These are phyloP conservation scores for Papiliotrema laurentii DNA, from an alignment of 1,284 basidiomycete species.

Conservation along the genomic window DNA sequence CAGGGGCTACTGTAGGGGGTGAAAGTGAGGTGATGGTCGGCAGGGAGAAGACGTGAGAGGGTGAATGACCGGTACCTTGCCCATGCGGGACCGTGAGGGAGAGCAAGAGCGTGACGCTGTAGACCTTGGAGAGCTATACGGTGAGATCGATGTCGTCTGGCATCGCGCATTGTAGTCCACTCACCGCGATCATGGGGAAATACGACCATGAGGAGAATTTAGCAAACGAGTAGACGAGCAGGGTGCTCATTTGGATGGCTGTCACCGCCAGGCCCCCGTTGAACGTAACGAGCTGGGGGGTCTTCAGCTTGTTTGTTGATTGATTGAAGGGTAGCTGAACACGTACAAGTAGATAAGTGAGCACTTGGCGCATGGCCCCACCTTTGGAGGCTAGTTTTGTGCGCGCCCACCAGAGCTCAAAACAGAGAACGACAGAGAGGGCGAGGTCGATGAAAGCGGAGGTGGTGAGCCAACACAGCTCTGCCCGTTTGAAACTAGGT, in stretches of 20 bases:
- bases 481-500: constrained; percentile 9
- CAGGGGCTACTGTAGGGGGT: too few relatives aligned
- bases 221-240: constrained; percentile 17
- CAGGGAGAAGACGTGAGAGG: constrained; percentile 16
- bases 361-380: constrained; percentile 2
- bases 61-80: neutral
- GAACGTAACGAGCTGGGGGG: constrained; percentile 23
- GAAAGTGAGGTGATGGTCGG: constrained; percentile 14
- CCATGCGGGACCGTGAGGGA: constrained; percentile 22
- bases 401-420: constrained; percentile 29
- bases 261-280: constrained; percentile 26
- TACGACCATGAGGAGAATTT: constrained; percentile 17
- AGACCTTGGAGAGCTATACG: constrained; percentile 25
- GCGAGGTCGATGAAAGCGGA: constrained; percentile 18
- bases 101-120: constrained; percentile 28
- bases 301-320: neutral
- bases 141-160: neutral
- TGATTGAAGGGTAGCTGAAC: neutral
- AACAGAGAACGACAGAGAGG: constrained; percentile 16
- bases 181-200: constrained; percentile 23
- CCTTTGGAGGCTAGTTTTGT: constrained; percentile 17
- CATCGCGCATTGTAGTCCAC: constrained; percentile 1
- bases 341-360: constrained; percentile 1
- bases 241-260: constrained; percentile 13
- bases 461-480: constrained; percentile 16